Base-by-base conservation (phyloP, 371 early-diverging fungal species). In the Basidiobolus meristosporus region DNA sequence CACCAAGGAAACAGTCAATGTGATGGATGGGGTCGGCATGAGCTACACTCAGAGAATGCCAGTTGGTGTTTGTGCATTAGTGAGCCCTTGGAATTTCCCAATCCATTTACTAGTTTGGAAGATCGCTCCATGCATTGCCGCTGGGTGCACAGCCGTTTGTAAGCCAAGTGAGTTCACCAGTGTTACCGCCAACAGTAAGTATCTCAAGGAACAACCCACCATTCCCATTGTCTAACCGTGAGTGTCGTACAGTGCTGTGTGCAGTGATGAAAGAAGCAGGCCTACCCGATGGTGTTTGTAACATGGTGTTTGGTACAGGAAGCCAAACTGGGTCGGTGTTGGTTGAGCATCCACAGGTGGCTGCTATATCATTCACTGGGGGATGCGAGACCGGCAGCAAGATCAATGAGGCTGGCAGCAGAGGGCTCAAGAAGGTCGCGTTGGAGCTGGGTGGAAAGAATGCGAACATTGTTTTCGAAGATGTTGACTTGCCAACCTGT, bases 381-480 rank as follows among this genome's bases (percentile, higher is more conserved):
- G n/a, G n/a, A n/a, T n/a, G n/a, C n/a, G n/a, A n/a, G n/a, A n/a
- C n/a, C n/a, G 83, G 83, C n/a, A n/a, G n/a, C n/a, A n/a, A n/a
- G n/a, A n/a, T n/a, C n/a, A n/a, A n/a, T n/a, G n/a, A n/a, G n/a
- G n/a, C n/a, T n/a, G n/a, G n/a, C n/a, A n/a, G n/a, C n/a, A n/a
- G n/a, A n/a, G n/a, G n/a, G n/a, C n/a, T n/a, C n/a, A n/a, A n/a
- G n/a, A 77, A 77, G 39, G 41, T 80, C 16, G 71, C 73, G 2
- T 48, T 83, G 29, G 84, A 83, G 50, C 56, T 83, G 0, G n/a
- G n/a, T 29, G 85, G 85, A 36, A 84, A 84, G 56, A 80, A 81
- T 53, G 78, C 84, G 17, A 69, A 63, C 49, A 53, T 84, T 35
- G 52, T 84, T n/a, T 79, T 82, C 53, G 70, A 57, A 16, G 84